A percentile compares a stretch with the other conserved stretches of the same genome.
Evolutionary conservation across 345 rosid species (phyloP).

Genomic region (Populus ilicifolia): DNA sequence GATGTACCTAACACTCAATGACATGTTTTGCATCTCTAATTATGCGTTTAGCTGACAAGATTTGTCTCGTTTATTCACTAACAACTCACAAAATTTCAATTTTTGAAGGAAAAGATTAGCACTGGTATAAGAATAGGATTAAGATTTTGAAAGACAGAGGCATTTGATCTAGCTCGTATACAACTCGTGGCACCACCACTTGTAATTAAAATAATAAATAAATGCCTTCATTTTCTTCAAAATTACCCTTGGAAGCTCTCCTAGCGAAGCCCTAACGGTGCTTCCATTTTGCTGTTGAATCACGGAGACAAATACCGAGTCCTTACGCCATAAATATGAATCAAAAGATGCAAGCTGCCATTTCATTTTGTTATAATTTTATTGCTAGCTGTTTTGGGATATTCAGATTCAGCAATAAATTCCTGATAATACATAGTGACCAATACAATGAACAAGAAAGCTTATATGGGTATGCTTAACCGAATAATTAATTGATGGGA

Average conservation of each 20-base stretch:
- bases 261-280: not conserved
- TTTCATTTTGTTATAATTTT: too few relatives aligned
- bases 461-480: not conserved
- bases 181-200: not conserved
- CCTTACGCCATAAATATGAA: not conserved
- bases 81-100: not conserved
- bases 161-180: not conserved
- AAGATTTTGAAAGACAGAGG: not conserved
- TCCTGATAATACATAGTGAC: not conserved
- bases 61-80: not conserved
- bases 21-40: conserved; percentile 18
- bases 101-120: not conserved
- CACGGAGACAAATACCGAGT: too few relatives aligned
- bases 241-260: not conserved
- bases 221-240: not conserved
- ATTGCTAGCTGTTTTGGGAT: not conserved
- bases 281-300: too few relatives aligned
- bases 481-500: not conserved
- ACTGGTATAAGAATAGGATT: not conserved
- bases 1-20: conserved; percentile 26
- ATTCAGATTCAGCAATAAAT: not conserved
- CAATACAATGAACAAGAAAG: not conserved
- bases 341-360: too few relatives aligned
- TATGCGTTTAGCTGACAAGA: not conserved
- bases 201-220: not conserved